Conservation (phyloP, 306 rosid species). For the Castanea sativa region DNA sequence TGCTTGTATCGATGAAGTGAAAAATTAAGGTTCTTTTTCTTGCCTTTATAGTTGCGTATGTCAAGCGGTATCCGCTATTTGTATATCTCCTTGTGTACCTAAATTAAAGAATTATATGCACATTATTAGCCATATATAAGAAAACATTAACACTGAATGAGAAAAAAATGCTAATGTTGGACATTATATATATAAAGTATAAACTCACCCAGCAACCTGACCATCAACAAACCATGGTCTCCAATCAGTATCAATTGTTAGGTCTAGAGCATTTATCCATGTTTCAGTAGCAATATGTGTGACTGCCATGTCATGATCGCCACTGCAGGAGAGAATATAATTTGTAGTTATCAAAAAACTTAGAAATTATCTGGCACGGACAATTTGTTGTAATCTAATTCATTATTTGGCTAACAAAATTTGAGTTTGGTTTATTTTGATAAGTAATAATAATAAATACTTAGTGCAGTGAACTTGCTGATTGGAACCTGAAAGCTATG, state of each 20-base stretch:
- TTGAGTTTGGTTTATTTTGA: no score
- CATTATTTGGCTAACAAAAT: no score
- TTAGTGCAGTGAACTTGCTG: background rate
- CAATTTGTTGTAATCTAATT: no score
- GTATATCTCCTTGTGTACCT: conserved; percentile 23
- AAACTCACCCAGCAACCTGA: conserved; percentile 24
- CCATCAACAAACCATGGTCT: conserved; percentile 19
- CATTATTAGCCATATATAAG: background rate
- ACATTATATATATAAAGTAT: background rate
- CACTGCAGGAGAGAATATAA: conserved; percentile 1
- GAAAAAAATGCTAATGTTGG: background rate
- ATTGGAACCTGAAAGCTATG: conserved; percentile 17
- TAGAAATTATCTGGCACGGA: background rate
- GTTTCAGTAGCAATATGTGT: background rate
- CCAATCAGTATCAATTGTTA: background rate
- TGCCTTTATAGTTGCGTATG: conserved; percentile 26
- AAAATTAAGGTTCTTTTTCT: background rate
- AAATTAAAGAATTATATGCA: background rate
- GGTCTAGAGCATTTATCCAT: conserved; percentile 19
- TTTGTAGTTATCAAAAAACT: background rate
- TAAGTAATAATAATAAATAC: no score
- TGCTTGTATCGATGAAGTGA: background rate
- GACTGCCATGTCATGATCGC: conserved; percentile 21
- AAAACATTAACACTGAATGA: background rate
- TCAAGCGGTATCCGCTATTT: conserved; percentile 18